Conservation (phyloP, 768 basidiomycete genomes). For the Kwoniella bestiolae region DNA sequence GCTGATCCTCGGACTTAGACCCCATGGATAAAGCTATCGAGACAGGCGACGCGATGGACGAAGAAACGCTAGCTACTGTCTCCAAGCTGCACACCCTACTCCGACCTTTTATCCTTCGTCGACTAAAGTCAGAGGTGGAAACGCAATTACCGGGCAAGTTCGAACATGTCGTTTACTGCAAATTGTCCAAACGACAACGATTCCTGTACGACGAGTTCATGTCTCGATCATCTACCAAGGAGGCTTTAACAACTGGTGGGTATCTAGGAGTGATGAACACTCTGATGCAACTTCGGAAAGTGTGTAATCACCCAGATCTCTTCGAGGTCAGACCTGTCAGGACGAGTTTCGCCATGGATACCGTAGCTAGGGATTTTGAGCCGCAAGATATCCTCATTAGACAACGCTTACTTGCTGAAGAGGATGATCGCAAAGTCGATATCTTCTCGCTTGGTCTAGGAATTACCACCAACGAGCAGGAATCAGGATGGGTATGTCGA, state of each 20-base stretch:
- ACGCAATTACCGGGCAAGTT: constrained; percentile 67
- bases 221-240: constrained; percentile 79
- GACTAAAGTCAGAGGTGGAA: constrained; percentile 59
- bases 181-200: constrained; percentile 88
- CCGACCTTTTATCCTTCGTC: constrained; percentile 58
- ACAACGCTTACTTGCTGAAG: constrained; percentile 47
- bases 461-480: constrained; percentile 66
- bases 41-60: constrained; percentile 63
- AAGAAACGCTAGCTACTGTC: constrained; percentile 82
- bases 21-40: constrained; percentile 94
- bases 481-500: constrained; percentile 57
- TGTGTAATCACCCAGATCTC: constrained; percentile 60
- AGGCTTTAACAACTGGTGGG: constrained; percentile 77
- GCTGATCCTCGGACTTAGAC: constrained; percentile 62
- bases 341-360: constrained; percentile 60
- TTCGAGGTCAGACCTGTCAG: constrained; percentile 60
- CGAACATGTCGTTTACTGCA: constrained; percentile 86
- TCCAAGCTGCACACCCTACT: constrained; percentile 68
- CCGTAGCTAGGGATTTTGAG: constrained; percentile 56
- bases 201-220: constrained; percentile 96
- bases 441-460: constrained; percentile 61
- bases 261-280: constrained; percentile 61
- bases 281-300: constrained; percentile 59
- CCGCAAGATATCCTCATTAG: constrained; percentile 57
- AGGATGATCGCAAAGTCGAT: constrained; percentile 59